Conservation (phyloP, 495 filamentous ascomycete species). For the Chaetomium cochliodes region DNA sequence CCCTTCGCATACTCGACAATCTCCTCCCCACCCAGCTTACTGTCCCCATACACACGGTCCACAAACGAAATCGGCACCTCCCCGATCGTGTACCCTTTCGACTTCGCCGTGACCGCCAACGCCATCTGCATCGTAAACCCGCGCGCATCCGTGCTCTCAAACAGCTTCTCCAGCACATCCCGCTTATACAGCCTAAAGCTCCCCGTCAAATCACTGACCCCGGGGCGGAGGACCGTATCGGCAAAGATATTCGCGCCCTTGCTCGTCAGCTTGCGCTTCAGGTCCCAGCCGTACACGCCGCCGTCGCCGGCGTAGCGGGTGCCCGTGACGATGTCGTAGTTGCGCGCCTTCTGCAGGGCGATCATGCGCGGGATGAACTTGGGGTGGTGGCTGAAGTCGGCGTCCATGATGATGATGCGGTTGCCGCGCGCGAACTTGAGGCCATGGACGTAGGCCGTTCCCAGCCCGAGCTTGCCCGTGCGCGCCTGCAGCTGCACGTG, state of each 20-base stretch:
- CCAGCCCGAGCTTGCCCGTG: conserved; percentile 90
- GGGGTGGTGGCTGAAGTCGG: conserved; percentile 97
- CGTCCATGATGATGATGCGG: conserved; percentile 99
- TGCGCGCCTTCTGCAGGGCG: conserved; percentile 60
- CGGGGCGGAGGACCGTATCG: conserved; percentile 87
- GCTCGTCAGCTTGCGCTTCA: conserved; percentile 91
- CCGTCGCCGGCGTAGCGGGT: conserved; percentile 89
- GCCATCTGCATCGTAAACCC: conserved; percentile 99
- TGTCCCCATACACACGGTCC: conserved; percentile 91
- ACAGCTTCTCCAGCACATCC: conserved; percentile 82
- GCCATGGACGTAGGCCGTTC: conserved; percentile 95
- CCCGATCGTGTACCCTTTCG: conserved; percentile 82
- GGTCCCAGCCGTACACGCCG: conserved; percentile 95
- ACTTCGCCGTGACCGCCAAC: conserved; percentile 80
- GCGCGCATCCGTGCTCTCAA: conserved; percentile 84
- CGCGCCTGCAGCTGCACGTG: conserved; percentile 83
- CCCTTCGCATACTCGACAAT: conserved; percentile 98
- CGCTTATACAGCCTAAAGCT: conserved; percentile 95
- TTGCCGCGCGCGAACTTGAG: conserved; percentile 83
- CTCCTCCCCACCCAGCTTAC: conserved; percentile 90
- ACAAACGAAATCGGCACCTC: conserved; percentile 97
- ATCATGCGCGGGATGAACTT: conserved; percentile 95
- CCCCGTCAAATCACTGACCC: conserved; percentile 95
- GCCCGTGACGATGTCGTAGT: conserved; percentile 95
- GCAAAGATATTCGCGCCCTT: conserved; percentile 93